Evolutionary conservation across 2,329 filamentous ascomycete species (phyloP).

Genomic region (Akanthomyces uredinophilus): DNA sequence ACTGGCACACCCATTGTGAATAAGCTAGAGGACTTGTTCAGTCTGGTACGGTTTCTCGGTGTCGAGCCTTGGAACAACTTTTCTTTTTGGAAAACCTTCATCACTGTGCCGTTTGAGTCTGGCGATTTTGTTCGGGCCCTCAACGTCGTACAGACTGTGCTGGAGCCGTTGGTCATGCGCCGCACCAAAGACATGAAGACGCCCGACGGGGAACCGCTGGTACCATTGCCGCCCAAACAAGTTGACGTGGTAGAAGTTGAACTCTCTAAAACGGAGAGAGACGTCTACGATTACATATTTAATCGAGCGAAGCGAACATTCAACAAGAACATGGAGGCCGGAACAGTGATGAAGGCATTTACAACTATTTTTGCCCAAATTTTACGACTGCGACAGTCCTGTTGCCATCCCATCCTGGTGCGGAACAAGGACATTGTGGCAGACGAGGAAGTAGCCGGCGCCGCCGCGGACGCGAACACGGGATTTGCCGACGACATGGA

Average conservation of each 20-base stretch:
- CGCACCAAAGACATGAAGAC: slow-evolving; percentile 98
- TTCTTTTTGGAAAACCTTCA: slow-evolving; percentile 98
- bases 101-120: slow-evolving; percentile 93
- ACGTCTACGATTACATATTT: slow-evolving; percentile 90
- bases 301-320: slow-evolving; percentile 78
- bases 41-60: slow-evolving; percentile 81
- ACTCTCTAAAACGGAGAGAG: slow-evolving; percentile 75
- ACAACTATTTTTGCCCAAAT: slow-evolving; percentile 98
- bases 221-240: slow-evolving; percentile 73
- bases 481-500: slow-evolving; percentile 96
- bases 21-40: slow-evolving; percentile 89
- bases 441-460: slow-evolving; percentile 78
- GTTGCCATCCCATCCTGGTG: slow-evolving; percentile 87
- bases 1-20: slow-evolving; percentile 98
- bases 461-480: slow-evolving; percentile 68
- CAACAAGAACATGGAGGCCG: slow-evolving; percentile 79
- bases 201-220: slow-evolving; percentile 68
- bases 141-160: slow-evolving; percentile 93
- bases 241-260: slow-evolving; percentile 86
- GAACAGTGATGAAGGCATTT: slow-evolving; percentile 90
- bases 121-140: slow-evolving; percentile 90
- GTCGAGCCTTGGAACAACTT: slow-evolving; percentile 99
- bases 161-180: slow-evolving; percentile 91
- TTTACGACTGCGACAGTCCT: slow-evolving; percentile 83
- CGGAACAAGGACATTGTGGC: slow-evolving; percentile 78